phyloP scores from a whole-genome alignment of 2,329 filamentous ascomycete genomes.

The Fusarium brachygibbosum region DNA sequence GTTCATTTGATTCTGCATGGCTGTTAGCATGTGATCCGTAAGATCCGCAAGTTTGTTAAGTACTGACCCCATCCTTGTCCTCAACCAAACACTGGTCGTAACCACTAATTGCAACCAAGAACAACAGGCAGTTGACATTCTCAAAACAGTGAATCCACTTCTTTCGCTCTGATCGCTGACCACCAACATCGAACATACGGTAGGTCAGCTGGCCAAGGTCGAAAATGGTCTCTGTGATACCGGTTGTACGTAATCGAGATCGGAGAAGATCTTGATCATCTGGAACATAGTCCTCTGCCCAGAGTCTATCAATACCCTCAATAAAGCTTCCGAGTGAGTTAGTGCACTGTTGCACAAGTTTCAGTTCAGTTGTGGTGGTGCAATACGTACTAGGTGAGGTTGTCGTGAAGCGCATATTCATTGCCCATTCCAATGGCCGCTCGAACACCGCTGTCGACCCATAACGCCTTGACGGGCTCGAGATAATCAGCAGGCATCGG shows the following conservation, averaged over 20 bases:
- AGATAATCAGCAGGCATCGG: slow-evolving; percentile 83
- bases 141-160: slow-evolving; percentile 99
- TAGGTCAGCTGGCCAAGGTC: slow-evolving; percentile 93
- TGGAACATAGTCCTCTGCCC: slow-evolving; percentile 83
- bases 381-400: slow-evolving; percentile 84
- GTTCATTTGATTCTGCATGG: slow-evolving; percentile 87
- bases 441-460: slow-evolving; percentile 86
- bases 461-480: slow-evolving; percentile 84
- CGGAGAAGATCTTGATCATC: slow-evolving; percentile 95
- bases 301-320: slow-evolving; percentile 80
- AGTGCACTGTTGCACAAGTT: slow-evolving; percentile 32
- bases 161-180: slow-evolving; percentile 95
- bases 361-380: background rate
- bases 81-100: slow-evolving; percentile 97
- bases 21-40: slow-evolving; percentile 24
- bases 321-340: slow-evolving; percentile 76
- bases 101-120: slow-evolving; percentile 94
- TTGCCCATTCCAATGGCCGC: slow-evolving; percentile 93
- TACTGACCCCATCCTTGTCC: slow-evolving; percentile 90
- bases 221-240: slow-evolving; percentile 95
- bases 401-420: slow-evolving; percentile 96
- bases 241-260: slow-evolving; percentile 90
- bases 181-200: slow-evolving; percentile 97
- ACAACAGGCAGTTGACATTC: slow-evolving; percentile 93
- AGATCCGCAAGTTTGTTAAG: background rate